These are phyloP conservation scores for Heliosperma pusillum DNA, from an alignment of 148 eudicot genomes.

Conservation along the genomic window DNA sequence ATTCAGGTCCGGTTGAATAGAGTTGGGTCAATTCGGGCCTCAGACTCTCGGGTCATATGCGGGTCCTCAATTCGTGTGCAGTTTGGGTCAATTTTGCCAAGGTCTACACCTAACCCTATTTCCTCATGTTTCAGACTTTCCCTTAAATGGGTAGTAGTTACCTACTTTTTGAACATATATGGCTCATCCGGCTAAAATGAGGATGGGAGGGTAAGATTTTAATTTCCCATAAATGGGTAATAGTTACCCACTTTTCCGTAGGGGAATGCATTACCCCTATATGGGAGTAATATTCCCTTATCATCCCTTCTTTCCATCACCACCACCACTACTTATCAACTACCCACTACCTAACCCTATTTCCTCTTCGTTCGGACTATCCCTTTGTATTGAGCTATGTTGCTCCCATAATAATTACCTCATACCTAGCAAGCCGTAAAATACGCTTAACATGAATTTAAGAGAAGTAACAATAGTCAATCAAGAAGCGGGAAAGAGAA, in stretches of 20 bases:
- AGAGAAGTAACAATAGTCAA: not conserved
- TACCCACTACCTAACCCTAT: not conserved
- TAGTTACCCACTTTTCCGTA: not conserved
- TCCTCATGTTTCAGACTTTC: no score
- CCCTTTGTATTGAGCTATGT: not conserved
- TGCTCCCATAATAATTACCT: not conserved
- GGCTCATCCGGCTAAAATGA: no score
- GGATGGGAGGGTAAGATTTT: not conserved
- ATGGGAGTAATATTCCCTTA: not conserved
- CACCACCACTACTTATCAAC: no score
- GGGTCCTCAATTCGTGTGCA: no score
- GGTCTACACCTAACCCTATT: no score
- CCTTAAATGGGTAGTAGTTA: no score
- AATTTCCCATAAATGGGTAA: not conserved
- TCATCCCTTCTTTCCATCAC: no score
- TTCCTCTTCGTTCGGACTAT: not conserved
- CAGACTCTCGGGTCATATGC: no score
- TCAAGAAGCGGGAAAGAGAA: not conserved
- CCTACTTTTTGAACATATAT: no score
- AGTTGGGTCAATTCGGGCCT: no score
- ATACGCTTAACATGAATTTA: not conserved
- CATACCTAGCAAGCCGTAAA: not conserved
- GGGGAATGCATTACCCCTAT: not conserved
- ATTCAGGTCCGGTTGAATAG: no score
- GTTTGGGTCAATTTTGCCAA: no score